Evolutionary conservation across 805 yeast genomes (phyloP), one percentile per base, ranked within the genome.

Genomic region (Candida adriatica): DNA sequence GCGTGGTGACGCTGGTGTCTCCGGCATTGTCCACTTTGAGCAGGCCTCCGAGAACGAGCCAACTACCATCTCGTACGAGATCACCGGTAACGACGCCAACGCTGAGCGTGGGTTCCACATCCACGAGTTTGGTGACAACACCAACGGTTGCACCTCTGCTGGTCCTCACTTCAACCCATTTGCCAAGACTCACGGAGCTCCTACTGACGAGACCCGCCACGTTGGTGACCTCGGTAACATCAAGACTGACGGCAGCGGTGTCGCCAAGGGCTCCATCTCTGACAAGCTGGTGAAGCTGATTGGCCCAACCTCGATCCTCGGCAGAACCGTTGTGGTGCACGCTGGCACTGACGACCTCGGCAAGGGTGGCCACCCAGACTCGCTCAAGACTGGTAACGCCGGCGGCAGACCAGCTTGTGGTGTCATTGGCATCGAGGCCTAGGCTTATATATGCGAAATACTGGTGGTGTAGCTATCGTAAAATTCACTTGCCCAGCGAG

Each of bases 341-440:
- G 86, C 73, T 41, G 97, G 96, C 56, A 68, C 74, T 46, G 96
- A 88, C 59, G 96, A 88, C 60, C 78, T 84, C 55, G 96, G 96
- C 61, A 80, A 83, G 70, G 95, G 96, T 63, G 94, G 87, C 42
- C 77, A 79, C 58, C 79, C 83, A 39, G 95, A 85, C 63, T 83
- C 95, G 43, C 73, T 82, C 66, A 86, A 81, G 70, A 87, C 96
- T 48, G 96, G 96, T 70, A 86, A 88, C 58, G 96, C 97, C 39
- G 97, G 97, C 61, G 88, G 81, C 48, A 87, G 97, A 78, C 84
- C 92, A 49, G 97, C 97, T 44, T 88, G 97, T 70, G 97, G 97
- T 70, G 96, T 88, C 56, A 87, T 88, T 68, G 96, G 96, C 34
- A 26, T 39, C 13, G 37, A 39, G 31, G 42, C 44, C 30, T 39